Evolutionary conservation across 169 alveolate genomes (phyloP).

Genomic region (Perkinsus chesapeaki): DNA sequence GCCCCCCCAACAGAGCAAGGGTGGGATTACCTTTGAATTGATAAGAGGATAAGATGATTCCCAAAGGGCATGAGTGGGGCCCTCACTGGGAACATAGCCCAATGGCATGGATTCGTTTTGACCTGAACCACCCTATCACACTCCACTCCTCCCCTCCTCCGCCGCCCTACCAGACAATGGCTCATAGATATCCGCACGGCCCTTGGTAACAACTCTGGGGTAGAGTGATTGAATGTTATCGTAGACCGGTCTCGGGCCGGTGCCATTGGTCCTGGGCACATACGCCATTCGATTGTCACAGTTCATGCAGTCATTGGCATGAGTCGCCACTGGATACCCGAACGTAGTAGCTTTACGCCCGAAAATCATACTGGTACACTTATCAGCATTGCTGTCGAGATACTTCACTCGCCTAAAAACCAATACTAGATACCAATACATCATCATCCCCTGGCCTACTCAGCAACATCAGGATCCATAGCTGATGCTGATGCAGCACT

Average conservation of each 20-base stretch:
- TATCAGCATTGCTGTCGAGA: neutral
- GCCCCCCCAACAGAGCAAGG: neutral
- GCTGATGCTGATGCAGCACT: neutral
- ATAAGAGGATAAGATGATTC: neutral
- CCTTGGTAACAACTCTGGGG: neutral
- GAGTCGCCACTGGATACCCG: neutral
- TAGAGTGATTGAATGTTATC: neutral
- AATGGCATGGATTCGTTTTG: neutral
- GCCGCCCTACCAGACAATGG: neutral
- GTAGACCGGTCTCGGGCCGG: neutral
- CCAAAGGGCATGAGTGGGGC: neutral
- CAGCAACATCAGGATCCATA: neutral
- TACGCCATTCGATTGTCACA: slow-evolving; percentile 8
- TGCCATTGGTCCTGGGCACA: neutral
- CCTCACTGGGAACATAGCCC: neutral
- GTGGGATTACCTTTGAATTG: neutral
- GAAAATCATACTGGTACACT: neutral
- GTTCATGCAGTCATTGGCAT: slow-evolving; percentile 5
- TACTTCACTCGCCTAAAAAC: neutral
- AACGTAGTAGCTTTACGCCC: neutral
- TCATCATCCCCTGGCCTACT: neutral
- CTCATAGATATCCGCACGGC: neutral
- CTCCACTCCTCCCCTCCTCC: neutral
- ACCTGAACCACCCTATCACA: neutral
- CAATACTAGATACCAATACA: neutral